Percentiles rank a stretch among this genome's conserved stretches.
phyloP scores from a whole-genome alignment of 106 monocot genomes.

The Allium cepa region DNA sequence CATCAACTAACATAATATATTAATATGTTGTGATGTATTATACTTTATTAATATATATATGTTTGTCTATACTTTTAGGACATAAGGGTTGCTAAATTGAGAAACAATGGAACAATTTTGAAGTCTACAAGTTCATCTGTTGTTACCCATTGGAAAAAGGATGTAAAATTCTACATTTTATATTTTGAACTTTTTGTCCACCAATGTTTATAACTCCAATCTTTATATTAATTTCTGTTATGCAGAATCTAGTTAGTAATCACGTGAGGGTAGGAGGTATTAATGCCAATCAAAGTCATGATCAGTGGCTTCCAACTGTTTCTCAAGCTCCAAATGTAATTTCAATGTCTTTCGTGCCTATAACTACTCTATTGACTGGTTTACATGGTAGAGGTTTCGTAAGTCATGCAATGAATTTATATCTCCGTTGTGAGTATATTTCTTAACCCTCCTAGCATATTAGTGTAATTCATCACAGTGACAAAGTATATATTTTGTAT shows the following conservation, averaged over 20 bases:
- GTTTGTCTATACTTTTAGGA: slow-evolving; percentile 15
- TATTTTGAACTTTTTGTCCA: too few species aligned
- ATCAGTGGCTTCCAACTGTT: slow-evolving; percentile 62
- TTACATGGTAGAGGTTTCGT: slow-evolving; percentile 65
- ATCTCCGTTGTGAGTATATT: slow-evolving; percentile 66
- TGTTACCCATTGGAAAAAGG: slow-evolving; percentile 39
- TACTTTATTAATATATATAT: too few species aligned
- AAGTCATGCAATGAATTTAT: slow-evolving; percentile 76
- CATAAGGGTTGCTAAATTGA: slow-evolving; percentile 11
- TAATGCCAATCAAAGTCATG: slow-evolving; percentile 46
- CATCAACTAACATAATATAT: too few species aligned
- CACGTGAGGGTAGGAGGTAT: slow-evolving; percentile 58
- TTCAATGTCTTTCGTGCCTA: slow-evolving; percentile 74
- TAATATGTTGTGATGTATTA: too few species aligned
- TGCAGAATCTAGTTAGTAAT: slow-evolving; percentile 52
- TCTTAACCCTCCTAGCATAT: neutral
- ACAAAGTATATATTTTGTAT: too few species aligned
- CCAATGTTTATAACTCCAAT: too few species aligned
- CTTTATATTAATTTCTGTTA: neutral
- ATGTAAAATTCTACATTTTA: slow-evolving; percentile 28
- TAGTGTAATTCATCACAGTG: too few species aligned
- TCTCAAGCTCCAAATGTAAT: slow-evolving; percentile 44
- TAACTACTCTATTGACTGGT: slow-evolving; percentile 57
- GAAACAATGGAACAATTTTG: slow-evolving; percentile 8
- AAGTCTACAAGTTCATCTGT: slow-evolving; percentile 31